These are phyloP conservation scores for Aspergillus leporis DNA, from an alignment of 495 filamentous ascomycete genomes.

Conservation along the genomic window DNA sequence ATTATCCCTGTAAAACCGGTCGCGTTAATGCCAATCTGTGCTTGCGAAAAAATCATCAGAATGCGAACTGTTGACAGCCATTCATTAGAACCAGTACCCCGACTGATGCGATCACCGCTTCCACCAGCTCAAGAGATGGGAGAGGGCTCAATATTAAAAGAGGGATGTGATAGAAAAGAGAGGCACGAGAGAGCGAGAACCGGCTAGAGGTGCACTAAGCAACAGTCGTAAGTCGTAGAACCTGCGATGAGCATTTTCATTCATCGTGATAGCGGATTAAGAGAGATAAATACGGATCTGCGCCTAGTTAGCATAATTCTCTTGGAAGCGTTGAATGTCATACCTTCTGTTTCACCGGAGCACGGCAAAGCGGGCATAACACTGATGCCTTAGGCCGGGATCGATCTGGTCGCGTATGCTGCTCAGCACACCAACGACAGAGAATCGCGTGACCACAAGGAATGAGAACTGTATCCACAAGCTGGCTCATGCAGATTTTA, in stretches of 20 bases:
- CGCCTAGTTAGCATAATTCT: background rate
- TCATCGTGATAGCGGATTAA: constrained; percentile 1
- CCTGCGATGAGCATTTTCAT: background rate
- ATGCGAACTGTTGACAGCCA: background rate
- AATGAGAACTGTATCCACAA: constrained; percentile 53
- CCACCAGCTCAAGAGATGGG: background rate
- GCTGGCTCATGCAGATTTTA: constrained; percentile 55
- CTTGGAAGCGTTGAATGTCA: background rate
- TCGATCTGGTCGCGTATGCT: constrained; percentile 20
- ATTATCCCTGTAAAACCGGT: background rate
- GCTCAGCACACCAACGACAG: constrained; percentile 41
- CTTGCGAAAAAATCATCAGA: background rate
- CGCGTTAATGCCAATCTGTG: background rate
- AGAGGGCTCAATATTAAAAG: background rate
- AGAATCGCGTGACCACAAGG: constrained; percentile 59
- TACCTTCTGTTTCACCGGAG: constrained; percentile 26
- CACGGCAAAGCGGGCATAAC: constrained; percentile 29
- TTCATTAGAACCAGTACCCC: background rate
- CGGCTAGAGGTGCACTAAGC: background rate
- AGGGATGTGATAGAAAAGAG: background rate
- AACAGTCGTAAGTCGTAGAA: background rate
- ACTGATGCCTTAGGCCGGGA: constrained; percentile 15
- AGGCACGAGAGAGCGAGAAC: background rate
- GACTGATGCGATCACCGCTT: background rate
- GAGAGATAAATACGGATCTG: constrained; percentile 27